phyloP scores from a whole-genome alignment of 225 moss, liverwort and hornwort species.

The Thuidium tamariscinum region DNA sequence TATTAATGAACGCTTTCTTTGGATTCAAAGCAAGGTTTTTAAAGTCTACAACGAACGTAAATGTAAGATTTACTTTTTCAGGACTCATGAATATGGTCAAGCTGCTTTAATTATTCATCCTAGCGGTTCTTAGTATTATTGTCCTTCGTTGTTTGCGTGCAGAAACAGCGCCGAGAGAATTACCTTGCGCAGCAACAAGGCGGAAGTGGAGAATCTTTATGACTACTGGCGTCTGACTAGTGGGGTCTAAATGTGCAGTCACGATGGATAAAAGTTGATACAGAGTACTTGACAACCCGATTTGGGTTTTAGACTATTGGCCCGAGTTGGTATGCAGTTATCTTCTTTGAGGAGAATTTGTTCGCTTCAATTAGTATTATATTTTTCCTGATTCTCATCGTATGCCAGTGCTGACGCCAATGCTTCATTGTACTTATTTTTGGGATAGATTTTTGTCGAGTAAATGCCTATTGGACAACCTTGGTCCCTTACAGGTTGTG shows the following conservation, averaged over 20 bases:
- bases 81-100: neutral
- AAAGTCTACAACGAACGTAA: neutral
- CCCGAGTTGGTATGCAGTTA: conserved; percentile 17
- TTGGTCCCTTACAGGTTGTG: neutral
- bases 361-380: conserved; percentile 3
- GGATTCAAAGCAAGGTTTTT: neutral
- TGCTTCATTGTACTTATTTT: conserved; percentile 11
- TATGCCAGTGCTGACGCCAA: conserved; percentile 19
- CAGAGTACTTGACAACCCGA: conserved; percentile 4
- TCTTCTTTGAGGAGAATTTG: conserved; percentile 6
- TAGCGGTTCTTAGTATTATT: neutral
- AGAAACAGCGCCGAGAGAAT: conserved; percentile 93
- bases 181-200: conserved; percentile 98
- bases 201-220: conserved; percentile 54
- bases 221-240: conserved; percentile 6
- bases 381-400: conserved; percentile 7
- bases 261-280: conserved; percentile 1
- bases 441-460: conserved; percentile 10
- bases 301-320: conserved; percentile 2
- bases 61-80: neutral
- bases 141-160: neutral
- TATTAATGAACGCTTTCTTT: neutral
- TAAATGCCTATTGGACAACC: conserved; percentile 8
- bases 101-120: neutral
- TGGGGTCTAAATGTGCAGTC: neutral